These are phyloP conservation scores for Urochloa ruziziensis DNA, from an alignment of 176 grass and related monocot genomes.

Conservation along the genomic window DNA sequence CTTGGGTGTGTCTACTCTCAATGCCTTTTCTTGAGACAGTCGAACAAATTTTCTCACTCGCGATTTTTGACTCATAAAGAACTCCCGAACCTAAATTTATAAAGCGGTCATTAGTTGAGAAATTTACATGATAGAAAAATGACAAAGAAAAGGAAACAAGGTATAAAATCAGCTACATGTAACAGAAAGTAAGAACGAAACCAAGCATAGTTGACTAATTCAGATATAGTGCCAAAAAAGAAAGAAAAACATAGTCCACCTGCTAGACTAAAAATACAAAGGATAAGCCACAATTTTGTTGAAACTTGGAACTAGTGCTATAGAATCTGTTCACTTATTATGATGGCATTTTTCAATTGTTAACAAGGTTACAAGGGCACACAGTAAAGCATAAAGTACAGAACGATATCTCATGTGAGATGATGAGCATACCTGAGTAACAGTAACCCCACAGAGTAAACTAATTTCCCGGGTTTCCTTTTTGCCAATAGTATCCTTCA, in stretches of 20 bases:
- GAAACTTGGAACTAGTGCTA: neutral
- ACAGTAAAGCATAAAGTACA: conserved; percentile 4
- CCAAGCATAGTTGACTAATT: neutral
- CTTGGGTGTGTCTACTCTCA: conserved; percentile 50
- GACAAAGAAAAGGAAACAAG: neutral
- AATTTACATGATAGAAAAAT: neutral
- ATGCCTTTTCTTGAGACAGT: conserved; percentile 65
- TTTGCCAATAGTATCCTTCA: conserved; percentile 95
- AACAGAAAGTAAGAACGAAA: neutral
- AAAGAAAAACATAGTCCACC: neutral
- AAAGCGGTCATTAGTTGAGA: neutral
- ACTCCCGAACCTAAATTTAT: conserved; percentile 67
- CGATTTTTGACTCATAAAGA: conserved; percentile 77
- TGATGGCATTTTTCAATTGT: neutral
- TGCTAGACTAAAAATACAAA: neutral
- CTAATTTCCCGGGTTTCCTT: conserved; percentile 92
- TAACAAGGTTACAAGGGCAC: conserved; percentile 8
- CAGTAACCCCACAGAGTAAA: conserved; percentile 66
- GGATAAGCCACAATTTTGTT: neutral
- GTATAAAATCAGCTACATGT: neutral
- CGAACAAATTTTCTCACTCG: conserved; percentile 82
- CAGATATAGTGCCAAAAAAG: neutral
- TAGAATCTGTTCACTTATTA: neutral
- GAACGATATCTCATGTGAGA: conserved; percentile 8
- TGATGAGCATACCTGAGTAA: conserved; percentile 76